Percentiles rank a stretch among this genome's conserved stretches.
phyloP scores from a whole-genome alignment of 1,139 yeast species.

The Yamadazyma siamensis region DNA sequence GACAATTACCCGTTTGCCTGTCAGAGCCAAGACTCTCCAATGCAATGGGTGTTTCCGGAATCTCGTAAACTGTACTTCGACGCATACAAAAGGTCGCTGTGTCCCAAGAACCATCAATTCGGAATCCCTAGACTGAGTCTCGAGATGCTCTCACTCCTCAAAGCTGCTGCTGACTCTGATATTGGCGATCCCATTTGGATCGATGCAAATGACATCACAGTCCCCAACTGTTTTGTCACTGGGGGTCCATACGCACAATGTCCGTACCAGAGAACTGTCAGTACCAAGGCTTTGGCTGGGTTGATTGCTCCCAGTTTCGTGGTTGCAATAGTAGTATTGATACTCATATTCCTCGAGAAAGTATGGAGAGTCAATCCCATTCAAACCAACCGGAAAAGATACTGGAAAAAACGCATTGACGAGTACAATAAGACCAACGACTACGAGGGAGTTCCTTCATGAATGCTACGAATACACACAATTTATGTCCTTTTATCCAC shows the following conservation, averaged over 20 bases:
- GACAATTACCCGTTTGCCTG: conserved; percentile 54
- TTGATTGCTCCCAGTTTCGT: conserved; percentile 67
- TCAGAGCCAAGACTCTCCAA: conserved; percentile 33
- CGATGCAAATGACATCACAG: conserved; percentile 76
- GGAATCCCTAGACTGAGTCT: conserved; percentile 53
- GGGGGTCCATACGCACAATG: conserved; percentile 82
- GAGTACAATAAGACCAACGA: conserved; percentile 38
- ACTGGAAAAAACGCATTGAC: conserved; percentile 36
- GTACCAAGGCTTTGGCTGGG: conserved; percentile 55
- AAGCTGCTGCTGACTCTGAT: conserved; percentile 17
- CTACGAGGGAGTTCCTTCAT: conserved; percentile 46
- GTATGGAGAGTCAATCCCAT: conserved; percentile 33
- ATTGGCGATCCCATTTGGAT: conserved; percentile 60
- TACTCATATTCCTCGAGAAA: conserved; percentile 38
- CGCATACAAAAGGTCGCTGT: conserved; percentile 30
- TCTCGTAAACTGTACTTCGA: conserved; percentile 49
- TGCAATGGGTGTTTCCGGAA: conserved; percentile 46
- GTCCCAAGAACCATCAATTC: conserved; percentile 53
- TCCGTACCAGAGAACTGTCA: conserved; percentile 63
- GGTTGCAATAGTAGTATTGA: conserved; percentile 49
- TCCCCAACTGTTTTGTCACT: conserved; percentile 75
- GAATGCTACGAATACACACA: too few species aligned
- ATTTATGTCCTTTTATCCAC: too few species aligned
- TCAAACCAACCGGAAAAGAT: conserved; percentile 37
- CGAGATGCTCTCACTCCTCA: conserved; percentile 32